Evolutionary conservation across 139 green algal species (phyloP), one percentile per base, ranked within the genome.

Genomic region (Nannochloris sp.): DNA sequence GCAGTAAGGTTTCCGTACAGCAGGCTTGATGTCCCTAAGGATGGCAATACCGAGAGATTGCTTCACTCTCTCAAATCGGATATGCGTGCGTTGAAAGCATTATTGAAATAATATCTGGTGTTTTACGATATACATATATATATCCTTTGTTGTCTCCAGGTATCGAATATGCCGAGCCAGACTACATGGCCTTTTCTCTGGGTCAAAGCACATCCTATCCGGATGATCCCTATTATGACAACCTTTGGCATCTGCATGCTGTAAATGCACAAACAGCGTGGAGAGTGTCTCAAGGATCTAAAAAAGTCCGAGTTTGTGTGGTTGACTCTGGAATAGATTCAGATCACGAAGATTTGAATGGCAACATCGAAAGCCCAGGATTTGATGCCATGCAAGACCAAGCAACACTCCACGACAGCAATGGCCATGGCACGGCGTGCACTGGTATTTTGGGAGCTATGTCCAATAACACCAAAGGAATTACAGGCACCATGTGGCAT

Each of bases 401-500:
- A n/a, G 57, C 40, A 18, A 18, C 19, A 64, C 5, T 51, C 10
- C 19, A 56, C 15, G 60, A 66, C 36, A 19, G 21, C 11, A 44
- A 37, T 66, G 60, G 55, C 29, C 55, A 61, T 21, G 55, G 55
- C 14, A 61, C 27, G 1, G 34, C 51, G 4, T 24, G 14, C n/a
- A 10, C 60, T 66, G 60, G 60, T 16, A 19, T 66, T 8, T 21
- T 57, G n/a, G 60, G 24, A 43, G 60, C 60, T 31, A 27, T 70
- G 37, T 61, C 34, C 16, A 74, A 74, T 24, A 74, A 74, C 19
- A 11, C 5, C 16, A 18, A 16, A 5, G 68, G 68, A 21, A 46
- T 74, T n/a, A 27, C 60, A 2, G 68, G 68, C 10, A 31, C 40
- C 3, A 40, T 49, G 4, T 69, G 60, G 59, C 21, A 44, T 3